phyloP scores from a whole-genome alignment of 2,329 filamentous ascomycete genomes.

The Cadophora gregata region DNA sequence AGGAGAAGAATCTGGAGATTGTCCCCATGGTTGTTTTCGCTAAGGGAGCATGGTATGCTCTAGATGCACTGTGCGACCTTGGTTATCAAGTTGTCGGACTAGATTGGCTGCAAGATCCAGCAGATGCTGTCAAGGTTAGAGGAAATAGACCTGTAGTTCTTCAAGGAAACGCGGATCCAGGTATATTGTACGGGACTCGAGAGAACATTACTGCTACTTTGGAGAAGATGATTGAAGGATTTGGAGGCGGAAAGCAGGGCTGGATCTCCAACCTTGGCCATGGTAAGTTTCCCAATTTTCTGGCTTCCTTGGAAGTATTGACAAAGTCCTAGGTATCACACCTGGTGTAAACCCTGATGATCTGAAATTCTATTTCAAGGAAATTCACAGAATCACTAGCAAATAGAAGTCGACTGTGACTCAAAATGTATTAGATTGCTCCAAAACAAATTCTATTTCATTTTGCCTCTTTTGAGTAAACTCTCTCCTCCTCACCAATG shows the following conservation, averaged over 20 bases:
- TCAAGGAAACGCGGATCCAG: conserved; percentile 96
- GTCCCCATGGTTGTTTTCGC: conserved; percentile 99
- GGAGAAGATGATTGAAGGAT: conserved; percentile 85
- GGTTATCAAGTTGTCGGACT: conserved; percentile 94
- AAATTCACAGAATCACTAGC: conserved; percentile 76
- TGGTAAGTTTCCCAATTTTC: conserved; percentile 64
- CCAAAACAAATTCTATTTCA: conserved; percentile 2
- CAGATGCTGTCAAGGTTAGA: conserved; percentile 80
- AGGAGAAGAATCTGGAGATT: conserved; percentile 74
- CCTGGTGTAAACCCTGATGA: conserved; percentile 94
- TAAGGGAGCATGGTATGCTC: conserved; percentile 95
- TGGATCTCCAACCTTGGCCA: conserved; percentile 99
- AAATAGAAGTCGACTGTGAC: conserved; percentile 28
- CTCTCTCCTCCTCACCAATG: conserved; percentile 56
- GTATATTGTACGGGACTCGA: conserved; percentile 84
- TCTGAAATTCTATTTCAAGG: conserved; percentile 90
- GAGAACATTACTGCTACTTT: conserved; percentile 83
- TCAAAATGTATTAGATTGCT: conserved; percentile 6
- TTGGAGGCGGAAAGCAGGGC: conserved; percentile 79
- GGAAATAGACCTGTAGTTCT: conserved; percentile 76
- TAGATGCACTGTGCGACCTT: conserved; percentile 84
- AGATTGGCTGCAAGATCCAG: conserved; percentile 93
- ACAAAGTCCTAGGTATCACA: conserved; percentile 72
- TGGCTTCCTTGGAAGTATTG: background rate
- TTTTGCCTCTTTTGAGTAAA: conserved; percentile 47